Conservation (phyloP, 495 filamentous ascomycete genomes). For the Daldinia grandis region DNA sequence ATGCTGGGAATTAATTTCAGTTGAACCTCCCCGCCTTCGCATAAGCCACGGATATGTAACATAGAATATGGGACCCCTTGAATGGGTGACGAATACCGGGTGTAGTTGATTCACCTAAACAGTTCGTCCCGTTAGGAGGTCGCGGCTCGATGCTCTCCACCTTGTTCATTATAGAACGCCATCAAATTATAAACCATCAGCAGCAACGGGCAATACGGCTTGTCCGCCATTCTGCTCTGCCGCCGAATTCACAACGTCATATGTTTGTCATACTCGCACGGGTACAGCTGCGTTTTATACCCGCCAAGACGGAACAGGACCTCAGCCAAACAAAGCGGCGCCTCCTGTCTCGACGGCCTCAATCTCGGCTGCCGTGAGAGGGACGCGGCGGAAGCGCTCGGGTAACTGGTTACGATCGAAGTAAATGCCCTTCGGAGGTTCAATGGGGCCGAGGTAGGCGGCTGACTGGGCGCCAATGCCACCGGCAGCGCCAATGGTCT, state of each 20-base stretch:
- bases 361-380: conserved; percentile 82
- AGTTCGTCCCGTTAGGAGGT: not conserved
- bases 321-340: conserved; percentile 60
- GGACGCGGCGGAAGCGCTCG: conserved; percentile 75
- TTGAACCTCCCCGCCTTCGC: conserved; percentile 6
- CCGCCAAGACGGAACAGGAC: not conserved
- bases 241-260: conserved; percentile 3
- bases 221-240: not conserved
- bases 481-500: conserved; percentile 59
- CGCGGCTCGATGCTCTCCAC: not conserved
- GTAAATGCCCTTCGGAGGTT: conserved; percentile 74
- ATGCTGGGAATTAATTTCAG: conserved; percentile 28
- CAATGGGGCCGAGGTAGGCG: conserved; percentile 72
- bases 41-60: conserved; percentile 9
- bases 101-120: conserved; percentile 28
- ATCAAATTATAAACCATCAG: conserved; percentile 21
- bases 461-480: conserved; percentile 73
- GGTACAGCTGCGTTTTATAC: not conserved
- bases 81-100: not conserved
- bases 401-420: conserved; percentile 94
- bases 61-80: conserved; percentile 4
- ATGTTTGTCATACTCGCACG: not conserved
- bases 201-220: not conserved
- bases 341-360: conserved; percentile 94
- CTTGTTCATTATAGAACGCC: not conserved